Base-by-base conservation (phyloP, 2,329 filamentous ascomycete species). In the Stagonosporopsis cucurbitacearum region DNA sequence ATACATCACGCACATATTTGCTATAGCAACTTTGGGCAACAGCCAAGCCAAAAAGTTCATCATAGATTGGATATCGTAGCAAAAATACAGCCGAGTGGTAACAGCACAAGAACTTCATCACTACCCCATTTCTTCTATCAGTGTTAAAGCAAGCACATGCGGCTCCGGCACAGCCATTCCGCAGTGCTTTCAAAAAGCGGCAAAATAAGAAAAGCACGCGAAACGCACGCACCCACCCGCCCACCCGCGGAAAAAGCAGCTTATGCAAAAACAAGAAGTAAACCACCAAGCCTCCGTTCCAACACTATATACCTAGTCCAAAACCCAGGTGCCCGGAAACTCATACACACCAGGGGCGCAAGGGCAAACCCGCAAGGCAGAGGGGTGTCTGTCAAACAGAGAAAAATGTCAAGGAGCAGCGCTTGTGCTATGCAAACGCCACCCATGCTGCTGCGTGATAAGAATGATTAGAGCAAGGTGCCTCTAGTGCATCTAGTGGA, bases 111-210 rank as follows among this genome's bases (percentile, higher is more conserved):
- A 15, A 3, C 9, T 28, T 49, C 44, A 44, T 43, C 30, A 37
- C 46, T 45, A 54, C 41, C 42, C 46, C 23, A 32, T 50, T 50
- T 42, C 51, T 56, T 56, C 47, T 56, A 50, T 36, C 46, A 37
- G n/a, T 19, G n/a, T 15, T n/a, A 50, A 46, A 46, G 46, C 50
- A 53, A 41, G 50, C 50, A 30, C 37, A 28, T 50, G 46, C 47
- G 42, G 40, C 45, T 56, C 53, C 47, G 53, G 53, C 53, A 49
- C 53, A 56, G 53, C 53, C 53, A 37, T 56, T 36, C 47, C 12
- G 19, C 53, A 56, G 30, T 11, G 40, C 46, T 28, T 8, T n/a
- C n/a, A n/a, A 15, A 33, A 42, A 50, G 40, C 30, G 26, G 13
- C 43, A 54, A 42, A 41, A 9, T 26, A 15, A 32, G n/a, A 32